phyloP scores from a whole-genome alignment of 2,329 filamentous ascomycete species.

The Trichophyton equinum region DNA sequence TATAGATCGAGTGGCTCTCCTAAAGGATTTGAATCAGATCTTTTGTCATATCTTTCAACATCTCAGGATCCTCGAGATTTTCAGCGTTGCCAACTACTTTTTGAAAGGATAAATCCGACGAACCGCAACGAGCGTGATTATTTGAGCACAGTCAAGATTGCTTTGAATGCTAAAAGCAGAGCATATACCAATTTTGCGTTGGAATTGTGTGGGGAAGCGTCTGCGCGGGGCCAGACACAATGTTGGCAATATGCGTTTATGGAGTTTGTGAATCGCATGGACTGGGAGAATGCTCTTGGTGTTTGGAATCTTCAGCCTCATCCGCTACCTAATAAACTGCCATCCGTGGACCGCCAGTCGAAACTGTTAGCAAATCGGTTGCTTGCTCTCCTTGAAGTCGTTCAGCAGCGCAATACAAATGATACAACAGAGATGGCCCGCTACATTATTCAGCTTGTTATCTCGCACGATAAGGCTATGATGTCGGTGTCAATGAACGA shows the following conservation, averaged over 20 bases:
- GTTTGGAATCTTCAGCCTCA: constrained; percentile 21
- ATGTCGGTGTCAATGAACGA: constrained; percentile 20
- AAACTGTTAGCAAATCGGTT: constrained; percentile 15
- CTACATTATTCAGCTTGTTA: constrained; percentile 19
- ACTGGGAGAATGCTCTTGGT: constrained; percentile 23
- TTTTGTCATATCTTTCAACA: constrained; percentile 25
- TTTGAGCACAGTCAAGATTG: constrained; percentile 32
- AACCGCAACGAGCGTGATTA: constrained; percentile 35
- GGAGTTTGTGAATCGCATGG: constrained; percentile 19
- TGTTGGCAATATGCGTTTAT: constrained; percentile 23
- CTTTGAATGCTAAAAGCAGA: constrained; percentile 29
- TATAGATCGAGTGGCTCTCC: constrained; percentile 25
- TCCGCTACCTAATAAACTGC: constrained; percentile 1
- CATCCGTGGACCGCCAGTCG: constrained; percentile 4
- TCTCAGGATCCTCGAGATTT: constrained; percentile 30
- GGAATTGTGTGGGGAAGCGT: constrained; percentile 32
- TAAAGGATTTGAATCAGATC: constrained; percentile 16
- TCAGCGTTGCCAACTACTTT: constrained; percentile 35
- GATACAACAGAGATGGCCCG: constrained; percentile 11
- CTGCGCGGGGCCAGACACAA: constrained; percentile 16
- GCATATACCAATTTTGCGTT: constrained; percentile 23
- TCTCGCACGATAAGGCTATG: constrained; percentile 18
- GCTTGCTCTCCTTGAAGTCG: constrained; percentile 14
- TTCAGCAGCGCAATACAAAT: not conserved
- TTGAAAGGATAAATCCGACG: constrained; percentile 28